phyloP scores from a whole-genome alignment of 2,329 filamentous ascomycete species.

The Penicillium glabrum region DNA sequence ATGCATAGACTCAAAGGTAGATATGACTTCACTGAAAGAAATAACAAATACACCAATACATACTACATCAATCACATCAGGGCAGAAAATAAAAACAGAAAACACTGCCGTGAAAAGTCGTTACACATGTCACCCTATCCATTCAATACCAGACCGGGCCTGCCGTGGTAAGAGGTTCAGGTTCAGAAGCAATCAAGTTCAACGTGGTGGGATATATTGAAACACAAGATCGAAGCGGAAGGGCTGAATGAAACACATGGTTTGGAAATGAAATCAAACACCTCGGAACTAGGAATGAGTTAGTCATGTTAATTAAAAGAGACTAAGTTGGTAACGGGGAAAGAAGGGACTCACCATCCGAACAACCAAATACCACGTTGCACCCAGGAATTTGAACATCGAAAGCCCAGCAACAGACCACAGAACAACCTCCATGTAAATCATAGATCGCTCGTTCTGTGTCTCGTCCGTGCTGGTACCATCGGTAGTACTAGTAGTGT shows the following conservation, averaged over 20 bases:
- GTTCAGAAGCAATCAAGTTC: constrained; percentile 3
- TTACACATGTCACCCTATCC: constrained; percentile 25
- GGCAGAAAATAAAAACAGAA: not conserved
- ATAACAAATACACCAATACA: constrained; percentile 6
- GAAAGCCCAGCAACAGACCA: constrained; percentile 87
- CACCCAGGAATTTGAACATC: constrained; percentile 82
- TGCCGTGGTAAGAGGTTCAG: constrained; percentile 26
- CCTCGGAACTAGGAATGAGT: constrained; percentile 51
- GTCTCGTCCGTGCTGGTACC: constrained; percentile 40
- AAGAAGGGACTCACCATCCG: constrained; percentile 68
- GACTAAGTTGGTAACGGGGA: not conserved
- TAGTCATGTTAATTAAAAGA: constrained; percentile 17
- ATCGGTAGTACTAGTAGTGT: constrained; percentile 16
- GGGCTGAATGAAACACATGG: constrained; percentile 7
- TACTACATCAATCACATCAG: constrained; percentile 6
- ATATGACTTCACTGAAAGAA: not conserved
- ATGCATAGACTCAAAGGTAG: constrained; percentile 5
- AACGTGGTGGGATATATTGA: constrained; percentile 20
- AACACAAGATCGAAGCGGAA: constrained; percentile 11
- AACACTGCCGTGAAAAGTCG: constrained; percentile 7
- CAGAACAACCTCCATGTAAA: constrained; percentile 83
- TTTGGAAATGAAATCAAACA: constrained; percentile 36
- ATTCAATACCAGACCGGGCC: constrained; percentile 27
- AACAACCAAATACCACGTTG: constrained; percentile 88
- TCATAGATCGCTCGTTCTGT: constrained; percentile 62